These are phyloP conservation scores for Hirsutella rhossiliensis DNA, from an alignment of 2,329 filamentous ascomycete genomes.

Conservation along the genomic window DNA sequence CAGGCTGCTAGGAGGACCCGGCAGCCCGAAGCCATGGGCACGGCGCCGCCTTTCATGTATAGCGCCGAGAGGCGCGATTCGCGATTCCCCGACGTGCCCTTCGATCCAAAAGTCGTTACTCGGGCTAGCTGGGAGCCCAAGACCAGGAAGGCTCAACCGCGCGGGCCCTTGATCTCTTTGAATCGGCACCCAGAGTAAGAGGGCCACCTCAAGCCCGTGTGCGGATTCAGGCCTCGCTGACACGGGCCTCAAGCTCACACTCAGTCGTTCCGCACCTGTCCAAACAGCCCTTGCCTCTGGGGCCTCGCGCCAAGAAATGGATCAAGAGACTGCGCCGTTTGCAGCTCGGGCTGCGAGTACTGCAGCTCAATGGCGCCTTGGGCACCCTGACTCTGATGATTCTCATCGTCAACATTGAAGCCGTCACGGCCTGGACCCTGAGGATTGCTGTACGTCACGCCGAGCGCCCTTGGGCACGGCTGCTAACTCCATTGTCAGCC, in stretches of 20 bases:
- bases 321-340: conserved; percentile 57
- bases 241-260: conserved; percentile 35
- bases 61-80: conserved; percentile 38
- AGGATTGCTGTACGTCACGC: conserved; percentile 53
- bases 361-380: conserved; percentile 56
- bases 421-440: conserved; percentile 60
- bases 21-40: conserved; percentile 11
- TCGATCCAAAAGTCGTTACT: conserved; percentile 80
- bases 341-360: conserved; percentile 56
- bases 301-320: conserved; percentile 53
- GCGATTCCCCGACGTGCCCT: conserved; percentile 43
- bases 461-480: not conserved
- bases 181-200: conserved; percentile 78
- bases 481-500: conserved; percentile 36
- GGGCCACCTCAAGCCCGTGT: not conserved
- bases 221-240: conserved; percentile 5
- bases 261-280: conserved; percentile 51
- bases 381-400: conserved; percentile 68
- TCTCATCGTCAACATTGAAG: conserved; percentile 56
- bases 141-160: conserved; percentile 48
- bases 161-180: conserved; percentile 70
- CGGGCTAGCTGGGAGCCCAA: conserved; percentile 63
- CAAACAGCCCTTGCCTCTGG: conserved; percentile 53
- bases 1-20: too few relatives aligned
- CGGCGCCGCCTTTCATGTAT: conserved; percentile 58